These are phyloP conservation scores for Gyromitra esculenta DNA, from an alignment of 2,329 filamentous ascomycete genomes.

Conservation along the genomic window DNA sequence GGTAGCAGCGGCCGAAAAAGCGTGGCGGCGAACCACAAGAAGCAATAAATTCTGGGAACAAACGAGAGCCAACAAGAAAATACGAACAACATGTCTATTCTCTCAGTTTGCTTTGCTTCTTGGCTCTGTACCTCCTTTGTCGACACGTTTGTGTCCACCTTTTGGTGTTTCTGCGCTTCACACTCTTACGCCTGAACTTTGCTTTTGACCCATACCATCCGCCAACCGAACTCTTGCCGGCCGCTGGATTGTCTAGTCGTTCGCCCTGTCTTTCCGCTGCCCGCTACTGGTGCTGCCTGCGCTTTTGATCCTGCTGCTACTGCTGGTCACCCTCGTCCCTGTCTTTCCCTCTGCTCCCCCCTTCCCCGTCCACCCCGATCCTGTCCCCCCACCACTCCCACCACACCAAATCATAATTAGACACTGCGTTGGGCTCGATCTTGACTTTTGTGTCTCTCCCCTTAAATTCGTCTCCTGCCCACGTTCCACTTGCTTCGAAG, in stretches of 20 bases:
- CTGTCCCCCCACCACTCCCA: conserved; percentile 35
- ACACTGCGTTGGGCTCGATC: conserved; percentile 32
- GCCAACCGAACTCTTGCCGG: conserved; percentile 35
- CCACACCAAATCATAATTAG: conserved; percentile 49
- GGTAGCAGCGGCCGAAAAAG: conserved; percentile 29
- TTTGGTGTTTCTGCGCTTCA: conserved; percentile 19
- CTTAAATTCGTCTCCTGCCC: conserved; percentile 52
- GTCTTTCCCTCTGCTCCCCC: conserved; percentile 11
- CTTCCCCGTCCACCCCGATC: conserved; percentile 37
- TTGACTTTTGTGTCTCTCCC: conserved; percentile 48
- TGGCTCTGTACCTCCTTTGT: conserved; percentile 18
- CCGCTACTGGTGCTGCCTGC: conserved; percentile 24
- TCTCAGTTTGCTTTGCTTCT: conserved; percentile 2
- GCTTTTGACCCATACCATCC: conserved; percentile 34
- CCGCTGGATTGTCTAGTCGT: conserved; percentile 34
- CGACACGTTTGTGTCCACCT: conserved; percentile 16
- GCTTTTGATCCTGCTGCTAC: conserved; percentile 13
- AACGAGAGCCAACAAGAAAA: conserved; percentile 25
- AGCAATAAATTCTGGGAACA: conserved; percentile 21
- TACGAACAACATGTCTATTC: conserved; percentile 15
- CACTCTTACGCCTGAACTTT: conserved; percentile 28
- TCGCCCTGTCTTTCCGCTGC: conserved; percentile 42
- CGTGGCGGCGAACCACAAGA: conserved; percentile 36
- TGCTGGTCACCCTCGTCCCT: conserved; percentile 25
- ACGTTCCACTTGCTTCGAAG: conserved; percentile 50